Evolutionary conservation across 208 protist species (phyloP).

Genomic region (Giardia duodenalis): DNA sequence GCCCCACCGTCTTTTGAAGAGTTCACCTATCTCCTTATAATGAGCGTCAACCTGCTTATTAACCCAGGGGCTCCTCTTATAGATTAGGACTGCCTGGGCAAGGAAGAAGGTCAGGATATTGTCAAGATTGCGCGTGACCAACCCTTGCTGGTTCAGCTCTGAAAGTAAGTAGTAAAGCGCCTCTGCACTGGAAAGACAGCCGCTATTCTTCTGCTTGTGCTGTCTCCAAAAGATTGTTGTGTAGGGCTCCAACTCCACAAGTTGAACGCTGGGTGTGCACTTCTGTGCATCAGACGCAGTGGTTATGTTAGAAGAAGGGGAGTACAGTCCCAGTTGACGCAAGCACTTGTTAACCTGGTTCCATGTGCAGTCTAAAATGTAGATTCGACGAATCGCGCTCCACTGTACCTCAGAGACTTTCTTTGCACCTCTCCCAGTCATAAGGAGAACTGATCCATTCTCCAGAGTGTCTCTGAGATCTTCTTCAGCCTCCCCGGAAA

Average conservation of each 20-base stretch:
- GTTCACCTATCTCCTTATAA: no score
- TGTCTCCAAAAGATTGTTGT: not conserved
- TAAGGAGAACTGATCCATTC: not conserved
- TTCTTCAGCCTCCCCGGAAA: not conserved
- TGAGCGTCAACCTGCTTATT: no score
- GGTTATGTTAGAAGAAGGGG: no score
- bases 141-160: not conserved
- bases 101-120: not conserved
- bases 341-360: not conserved
- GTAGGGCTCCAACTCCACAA: not conserved
- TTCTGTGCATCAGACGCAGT: not conserved
- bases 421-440: not conserved
- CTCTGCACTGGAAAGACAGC: not conserved
- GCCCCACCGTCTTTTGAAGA: no score
- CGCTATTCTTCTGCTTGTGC: not conserved
- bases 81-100: not conserved
- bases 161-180: slow-evolving; percentile 1
- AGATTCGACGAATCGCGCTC: not conserved
- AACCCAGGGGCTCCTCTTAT: not conserved
- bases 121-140: not conserved
- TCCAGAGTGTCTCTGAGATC: not conserved
- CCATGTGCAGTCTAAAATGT: not conserved
- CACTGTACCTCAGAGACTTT: not conserved
- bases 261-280: no score
- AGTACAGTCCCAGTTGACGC: not conserved